Conservation (phyloP, 805 yeast genomes). For the Scheffersomyces stipitis region DNA sequence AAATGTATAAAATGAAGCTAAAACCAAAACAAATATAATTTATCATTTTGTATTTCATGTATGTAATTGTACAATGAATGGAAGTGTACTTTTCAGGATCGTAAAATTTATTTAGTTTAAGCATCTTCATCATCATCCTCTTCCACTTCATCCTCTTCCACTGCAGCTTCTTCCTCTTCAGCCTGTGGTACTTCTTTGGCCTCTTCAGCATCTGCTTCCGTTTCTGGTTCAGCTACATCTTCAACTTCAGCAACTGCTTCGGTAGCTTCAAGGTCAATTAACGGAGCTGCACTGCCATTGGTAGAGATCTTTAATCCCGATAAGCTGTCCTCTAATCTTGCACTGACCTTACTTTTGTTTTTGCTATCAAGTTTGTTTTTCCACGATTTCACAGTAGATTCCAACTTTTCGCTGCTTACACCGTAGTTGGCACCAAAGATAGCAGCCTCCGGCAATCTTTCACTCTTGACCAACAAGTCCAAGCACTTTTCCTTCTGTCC, state of each 20-base stretch:
- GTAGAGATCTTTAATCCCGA: conserved; percentile 13
- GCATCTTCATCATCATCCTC: conserved; percentile 23
- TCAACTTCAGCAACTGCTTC: conserved; percentile 4
- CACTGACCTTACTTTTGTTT: conserved; percentile 60
- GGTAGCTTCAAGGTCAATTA: conserved; percentile 13
- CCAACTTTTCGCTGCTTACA: conserved; percentile 37
- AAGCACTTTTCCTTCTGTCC: conserved; percentile 68
- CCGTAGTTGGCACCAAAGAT: conserved; percentile 75
- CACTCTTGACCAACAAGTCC: conserved; percentile 63
- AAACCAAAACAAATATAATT: too few relatives aligned
- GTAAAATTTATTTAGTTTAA: conserved; percentile 1
- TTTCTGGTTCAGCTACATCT: conserved; percentile 2
- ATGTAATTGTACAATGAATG: too few relatives aligned
- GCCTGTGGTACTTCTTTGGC: conserved; percentile 35
- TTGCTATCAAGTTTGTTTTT: conserved; percentile 50
- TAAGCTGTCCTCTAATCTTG: conserved; percentile 53
- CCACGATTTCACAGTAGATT: conserved; percentile 62
- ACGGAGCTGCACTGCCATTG: conserved; percentile 13
- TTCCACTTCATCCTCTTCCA: conserved; percentile 15
- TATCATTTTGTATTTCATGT: too few relatives aligned
- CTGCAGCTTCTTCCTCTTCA: conserved; percentile 8
- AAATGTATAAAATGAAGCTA: background rate
- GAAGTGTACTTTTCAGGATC: too few relatives aligned
- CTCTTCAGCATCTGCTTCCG: conserved; percentile 26
- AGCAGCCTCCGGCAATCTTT: conserved; percentile 81